Base-by-base conservation (phyloP, 1,284 basidiomycete species). In the Cutaneotrichosporon spelunceum region DNA sequence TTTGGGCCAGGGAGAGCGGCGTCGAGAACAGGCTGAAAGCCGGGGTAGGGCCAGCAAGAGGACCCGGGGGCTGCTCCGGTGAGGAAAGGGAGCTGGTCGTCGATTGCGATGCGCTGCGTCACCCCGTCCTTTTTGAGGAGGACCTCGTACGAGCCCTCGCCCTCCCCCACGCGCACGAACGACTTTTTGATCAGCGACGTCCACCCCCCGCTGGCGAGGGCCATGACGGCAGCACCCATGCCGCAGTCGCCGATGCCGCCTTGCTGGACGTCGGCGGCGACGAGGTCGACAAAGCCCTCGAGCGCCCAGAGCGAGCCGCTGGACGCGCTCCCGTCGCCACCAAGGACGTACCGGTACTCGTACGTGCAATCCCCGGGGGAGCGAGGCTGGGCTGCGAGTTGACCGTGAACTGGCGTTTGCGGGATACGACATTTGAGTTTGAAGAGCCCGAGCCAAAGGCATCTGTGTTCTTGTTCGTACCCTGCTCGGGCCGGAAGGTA, bases 191-290 rank as follows among this genome's bases (percentile, higher is more conserved):
- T 45, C 54, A 61, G 61, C 4, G 26, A 19, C 2, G 63, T 67
- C 66, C 66, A 67, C 2, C 66, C 61, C 14, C 52, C 54, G 4
- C 16, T 45, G 0, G 61, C 63, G 19, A 67, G 57, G 0, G 63
- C 54, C 61, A 64, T 61, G 56, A 68, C 33, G 5, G 64, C 55
- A 4, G 64, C 60, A 9, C 66, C 66, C 60, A 68, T 62, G 23
- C 66, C 66, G 27, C 66, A 68, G 60, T 68, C 60, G n/a, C 66
- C 66, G 26, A 68, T 68, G 3, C 62, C 59, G 56, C 63, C 63
- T 54, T 68, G 66, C 26, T 34, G 23, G 24, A 68, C 60, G 44
- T 68, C 64, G 27, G 60, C 66, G 0, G 66, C 57, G 4, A 65
- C 64, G 52, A 68, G 62, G 60, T 65, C 57, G 53, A 68, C 64